Conservation (phyloP, 768 basidiomycete species). For the Amanita rimosa region DNA sequence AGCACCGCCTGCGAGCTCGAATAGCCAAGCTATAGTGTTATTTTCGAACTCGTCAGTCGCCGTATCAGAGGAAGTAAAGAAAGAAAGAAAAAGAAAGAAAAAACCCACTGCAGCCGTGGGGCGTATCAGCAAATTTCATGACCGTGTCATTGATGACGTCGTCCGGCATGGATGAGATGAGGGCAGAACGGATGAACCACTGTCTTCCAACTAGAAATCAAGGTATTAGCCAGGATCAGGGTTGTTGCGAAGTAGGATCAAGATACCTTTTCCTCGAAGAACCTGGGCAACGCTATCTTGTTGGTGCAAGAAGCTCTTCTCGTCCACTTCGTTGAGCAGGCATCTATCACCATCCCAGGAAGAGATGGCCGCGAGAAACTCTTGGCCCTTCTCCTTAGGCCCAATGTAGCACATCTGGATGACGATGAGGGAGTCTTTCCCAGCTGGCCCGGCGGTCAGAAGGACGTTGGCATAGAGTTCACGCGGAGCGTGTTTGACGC, state of each 20-base stretch:
- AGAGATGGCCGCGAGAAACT: constrained; percentile 69
- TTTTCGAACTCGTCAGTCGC: not conserved
- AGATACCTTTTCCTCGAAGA: constrained; percentile 65
- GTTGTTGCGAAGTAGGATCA: constrained; percentile 9
- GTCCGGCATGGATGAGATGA: constrained; percentile 78
- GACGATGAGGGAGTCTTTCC: constrained; percentile 76
- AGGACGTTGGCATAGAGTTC: constrained; percentile 87
- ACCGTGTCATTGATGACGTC: constrained; percentile 81
- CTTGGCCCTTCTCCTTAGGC: constrained; percentile 58
- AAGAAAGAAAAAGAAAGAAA: constrained; percentile 11
- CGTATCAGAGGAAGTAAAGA: not conserved
- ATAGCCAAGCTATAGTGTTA: constrained; percentile 69
- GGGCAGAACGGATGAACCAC: constrained; percentile 85
- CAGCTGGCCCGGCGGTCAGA: constrained; percentile 80
- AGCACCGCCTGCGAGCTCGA: constrained; percentile 82
- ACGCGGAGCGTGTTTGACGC: constrained; percentile 78
- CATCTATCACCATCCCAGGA: constrained; percentile 86
- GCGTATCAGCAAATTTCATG: constrained; percentile 67
- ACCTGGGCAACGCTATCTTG: constrained; percentile 91
- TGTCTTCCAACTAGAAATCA: constrained; percentile 53
- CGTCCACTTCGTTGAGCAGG: constrained; percentile 81
- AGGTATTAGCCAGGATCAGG: not conserved
- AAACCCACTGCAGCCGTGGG: constrained; percentile 82
- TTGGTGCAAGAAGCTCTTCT: constrained; percentile 82
- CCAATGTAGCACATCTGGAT: constrained; percentile 91